Percentiles rank a stretch among this genome's conserved stretches.
phyloP scores from a whole-genome alignment of 2,329 filamentous ascomycete genomes.

The Diaporthe australafricana region DNA sequence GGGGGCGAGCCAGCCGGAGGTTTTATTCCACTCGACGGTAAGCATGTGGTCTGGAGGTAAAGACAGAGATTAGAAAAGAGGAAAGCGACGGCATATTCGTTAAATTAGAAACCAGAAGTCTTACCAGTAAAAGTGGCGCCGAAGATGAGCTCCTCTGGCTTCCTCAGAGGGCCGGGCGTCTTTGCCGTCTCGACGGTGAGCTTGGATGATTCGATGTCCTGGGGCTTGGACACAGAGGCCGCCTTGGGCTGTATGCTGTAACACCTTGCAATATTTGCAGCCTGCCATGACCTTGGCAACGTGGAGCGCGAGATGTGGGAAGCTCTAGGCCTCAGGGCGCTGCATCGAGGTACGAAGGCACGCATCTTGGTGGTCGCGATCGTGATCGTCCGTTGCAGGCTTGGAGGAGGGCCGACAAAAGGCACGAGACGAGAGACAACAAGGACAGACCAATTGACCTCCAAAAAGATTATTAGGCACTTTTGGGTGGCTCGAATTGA shows the following conservation, averaged over 20 bases:
- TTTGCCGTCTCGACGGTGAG: slow-evolving; percentile 80
- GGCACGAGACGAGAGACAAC: not conserved
- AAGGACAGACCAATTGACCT: slow-evolving; percentile 3
- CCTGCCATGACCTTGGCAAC: slow-evolving; percentile 45
- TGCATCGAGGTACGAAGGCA: slow-evolving; percentile 55
- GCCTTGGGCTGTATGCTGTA: slow-evolving; percentile 67
- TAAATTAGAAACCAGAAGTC: slow-evolving; percentile 30
- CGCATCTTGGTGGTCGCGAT: slow-evolving; percentile 56
- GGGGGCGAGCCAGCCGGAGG: slow-evolving; percentile 84
- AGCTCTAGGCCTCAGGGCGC: slow-evolving; percentile 49
- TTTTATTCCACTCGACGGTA: slow-evolving; percentile 89
- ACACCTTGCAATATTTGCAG: slow-evolving; percentile 44
- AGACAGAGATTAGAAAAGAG: not conserved
- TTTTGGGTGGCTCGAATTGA: not conserved
- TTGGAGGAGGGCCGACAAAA: not conserved
- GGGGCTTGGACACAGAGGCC: slow-evolving; percentile 64
- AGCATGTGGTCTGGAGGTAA: slow-evolving; percentile 88
- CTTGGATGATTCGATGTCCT: slow-evolving; percentile 81
- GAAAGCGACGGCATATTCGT: not conserved
- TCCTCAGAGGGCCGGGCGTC: slow-evolving; percentile 78
- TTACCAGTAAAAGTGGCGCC: slow-evolving; percentile 90
- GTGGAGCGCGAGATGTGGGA: slow-evolving; percentile 47
- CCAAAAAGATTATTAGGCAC: not conserved
- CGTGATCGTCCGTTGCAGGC: not conserved
- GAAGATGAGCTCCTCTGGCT: slow-evolving; percentile 88